Evolutionary conservation across 2,329 filamentous ascomycete genomes (phyloP), one percentile per base, ranked within the genome.

Genomic region (Tolypocladium amazonense): DNA sequence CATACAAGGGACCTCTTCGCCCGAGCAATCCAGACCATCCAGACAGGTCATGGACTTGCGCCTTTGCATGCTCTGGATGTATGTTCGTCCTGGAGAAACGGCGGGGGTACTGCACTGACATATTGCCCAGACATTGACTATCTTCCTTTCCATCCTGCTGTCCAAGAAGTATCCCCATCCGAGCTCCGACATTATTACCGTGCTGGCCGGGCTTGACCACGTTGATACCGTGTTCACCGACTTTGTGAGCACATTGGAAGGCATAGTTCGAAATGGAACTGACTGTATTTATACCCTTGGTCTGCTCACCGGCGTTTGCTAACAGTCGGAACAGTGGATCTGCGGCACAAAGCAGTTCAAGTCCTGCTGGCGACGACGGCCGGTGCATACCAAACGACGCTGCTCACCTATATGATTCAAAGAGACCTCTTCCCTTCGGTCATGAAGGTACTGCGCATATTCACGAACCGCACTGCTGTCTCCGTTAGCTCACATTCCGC

Each of bases 401-500:
- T 99, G 27, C 82, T 97, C 59, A 95, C 92, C 1, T 99, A 97
- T 74, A 91, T 99, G 69, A 94, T 94, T 47, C 92, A 97, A 70
- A 82, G 91, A 65, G 94, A 99, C 71, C 80, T 97, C 41, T 99
- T 99, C 69, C 93, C 93, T 25, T 88, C 92, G 11, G 81, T 97
- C 58, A 96, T 97, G 85, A 97, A 95, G 85, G 91, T 94, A 59
- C 25, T 12, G 30, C 23, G 7, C 20, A 11, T n/a, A 35, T 30
- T 12, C 30, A 15, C 38, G 7, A 20, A 1, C 59, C 25, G 11
- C n/a, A 7, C 11, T 43, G 23, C 12, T 15, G 30, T 18, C 25
- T 11, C 23, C 23, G 30, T 12, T 64, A 35, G 64, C 58, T 60
- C 52, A 59, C 15, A 23, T 57, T 30, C 14, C 25, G 0, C 65